phyloP scores from a whole-genome alignment of 2,329 filamentous ascomycete species.

The Helicocarpus griseus region DNA sequence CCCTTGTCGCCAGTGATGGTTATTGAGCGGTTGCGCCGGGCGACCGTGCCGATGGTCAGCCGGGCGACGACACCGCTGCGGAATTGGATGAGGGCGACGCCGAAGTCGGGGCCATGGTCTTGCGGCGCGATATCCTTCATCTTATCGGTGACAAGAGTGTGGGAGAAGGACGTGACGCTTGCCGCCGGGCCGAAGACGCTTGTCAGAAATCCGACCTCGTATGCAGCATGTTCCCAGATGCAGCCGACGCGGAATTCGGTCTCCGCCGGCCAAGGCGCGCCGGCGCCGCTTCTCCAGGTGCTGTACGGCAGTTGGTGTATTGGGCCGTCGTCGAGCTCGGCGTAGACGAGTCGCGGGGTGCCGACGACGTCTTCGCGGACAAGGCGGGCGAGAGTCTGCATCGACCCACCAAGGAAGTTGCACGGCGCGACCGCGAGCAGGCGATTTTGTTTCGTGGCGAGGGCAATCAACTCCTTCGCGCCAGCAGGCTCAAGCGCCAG shows the following conservation, averaged over 20 bases:
- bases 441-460: not conserved
- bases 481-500: not conserved
- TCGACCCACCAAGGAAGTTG: not conserved
- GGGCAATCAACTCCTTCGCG: not conserved
- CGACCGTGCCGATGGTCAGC: not conserved
- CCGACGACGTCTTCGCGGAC: not conserved
- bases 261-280: not conserved
- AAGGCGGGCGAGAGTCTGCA: not conserved
- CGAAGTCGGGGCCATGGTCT: not conserved
- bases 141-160: not conserved
- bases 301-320: not conserved
- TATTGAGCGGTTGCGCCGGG: not conserved
- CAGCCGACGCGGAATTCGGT: not conserved
- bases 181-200: not conserved
- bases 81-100: not conserved
- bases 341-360: conserved; percentile 1
- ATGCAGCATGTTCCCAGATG: not conserved
- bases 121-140: not conserved
- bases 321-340: not conserved
- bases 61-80: not conserved
- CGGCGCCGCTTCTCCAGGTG: not conserved
- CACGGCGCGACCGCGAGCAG: not conserved
- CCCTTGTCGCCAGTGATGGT: not conserved
- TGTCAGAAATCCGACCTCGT: not conserved
- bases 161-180: not conserved